Evolutionary conservation across 78 protist species (phyloP).

Genomic region (Polysphondylium violaceum): DNA sequence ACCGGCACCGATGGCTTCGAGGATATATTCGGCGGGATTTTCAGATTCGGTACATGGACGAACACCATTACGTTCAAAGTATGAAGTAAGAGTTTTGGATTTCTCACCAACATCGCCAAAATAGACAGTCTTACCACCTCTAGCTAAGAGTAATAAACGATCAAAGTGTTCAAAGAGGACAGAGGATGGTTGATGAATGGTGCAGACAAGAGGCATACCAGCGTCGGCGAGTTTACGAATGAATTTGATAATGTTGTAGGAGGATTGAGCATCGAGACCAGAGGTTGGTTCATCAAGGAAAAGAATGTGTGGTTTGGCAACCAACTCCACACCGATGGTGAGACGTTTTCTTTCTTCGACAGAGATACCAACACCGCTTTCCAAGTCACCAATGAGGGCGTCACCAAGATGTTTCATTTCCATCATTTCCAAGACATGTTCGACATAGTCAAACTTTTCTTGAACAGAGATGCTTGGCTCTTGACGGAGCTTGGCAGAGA

Average conservation of each 20-base stretch:
- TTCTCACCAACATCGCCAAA: conserved; percentile 79
- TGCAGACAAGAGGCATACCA: conserved; percentile 82
- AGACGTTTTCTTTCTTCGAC: conserved; percentile 80
- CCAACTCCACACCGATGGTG: conserved; percentile 81
- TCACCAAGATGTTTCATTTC: conserved; percentile 82
- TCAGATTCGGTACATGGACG: conserved; percentile 44
- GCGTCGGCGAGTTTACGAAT: conserved; percentile 71
- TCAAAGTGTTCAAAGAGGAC: conserved; percentile 81
- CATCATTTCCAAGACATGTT: conserved; percentile 72
- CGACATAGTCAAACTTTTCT: conserved; percentile 48
- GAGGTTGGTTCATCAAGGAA: conserved; percentile 42
- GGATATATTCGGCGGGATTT: conserved; percentile 84
- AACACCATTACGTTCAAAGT: conserved; percentile 60
- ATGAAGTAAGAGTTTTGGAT: conserved; percentile 49
- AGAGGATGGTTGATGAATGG: conserved; percentile 82
- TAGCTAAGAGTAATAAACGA: conserved; percentile 68
- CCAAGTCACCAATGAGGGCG: conserved; percentile 75
- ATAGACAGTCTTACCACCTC: conserved; percentile 82
- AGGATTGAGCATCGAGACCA: conserved; percentile 79
- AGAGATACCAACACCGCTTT: conserved; percentile 70
- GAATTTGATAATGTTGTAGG: conserved; percentile 67
- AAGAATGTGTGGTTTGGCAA: conserved; percentile 76
- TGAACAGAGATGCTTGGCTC: conserved; percentile 32
- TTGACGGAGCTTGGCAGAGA: conserved; percentile 63
- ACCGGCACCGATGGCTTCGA: conserved; percentile 82